These are phyloP conservation scores for Quercus suber DNA, from an alignment of 306 rosid genomes.

Conservation along the genomic window DNA sequence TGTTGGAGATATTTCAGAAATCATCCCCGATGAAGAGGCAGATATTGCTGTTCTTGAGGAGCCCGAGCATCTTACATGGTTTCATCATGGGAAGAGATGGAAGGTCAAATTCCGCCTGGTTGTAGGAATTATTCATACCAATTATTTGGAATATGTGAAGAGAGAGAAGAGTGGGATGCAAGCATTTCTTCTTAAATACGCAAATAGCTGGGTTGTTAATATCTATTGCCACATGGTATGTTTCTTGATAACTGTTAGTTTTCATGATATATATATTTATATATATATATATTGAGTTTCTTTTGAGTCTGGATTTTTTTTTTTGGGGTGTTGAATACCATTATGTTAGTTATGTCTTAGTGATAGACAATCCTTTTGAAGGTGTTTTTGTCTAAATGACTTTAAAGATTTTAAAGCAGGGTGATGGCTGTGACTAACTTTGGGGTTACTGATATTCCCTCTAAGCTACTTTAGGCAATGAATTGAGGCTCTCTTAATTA, in stretches of 20 bases:
- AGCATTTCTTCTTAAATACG: slow-evolving; percentile 66
- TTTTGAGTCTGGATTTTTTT: background rate
- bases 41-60: slow-evolving; percentile 97
- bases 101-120: slow-evolving; percentile 76
- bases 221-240: slow-evolving; percentile 94
- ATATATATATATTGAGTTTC: background rate
- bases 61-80: slow-evolving; percentile 98
- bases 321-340: background rate
- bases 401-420: too few relatives aligned
- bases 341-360: too few relatives aligned
- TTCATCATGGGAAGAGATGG: slow-evolving; percentile 98
- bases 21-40: slow-evolving; percentile 71
- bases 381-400: too few relatives aligned
- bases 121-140: slow-evolving; percentile 87
- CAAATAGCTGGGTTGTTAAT: slow-evolving; percentile 85
- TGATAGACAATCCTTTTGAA: too few relatives aligned
- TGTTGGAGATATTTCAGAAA: slow-evolving; percentile 89
- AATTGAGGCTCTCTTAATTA: too few relatives aligned
- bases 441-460: too few relatives aligned
- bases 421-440: too few relatives aligned
- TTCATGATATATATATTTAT: background rate
- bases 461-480: too few relatives aligned
- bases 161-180: slow-evolving; percentile 87
- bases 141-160: slow-evolving; percentile 94
- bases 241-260: slow-evolving; percentile 9